A percentile compares a stretch with the other conserved stretches of the same genome.
These are phyloP conservation scores for Acanthamoeba healyi DNA, from an alignment of 208 protist species.

Conservation along the genomic window DNA sequence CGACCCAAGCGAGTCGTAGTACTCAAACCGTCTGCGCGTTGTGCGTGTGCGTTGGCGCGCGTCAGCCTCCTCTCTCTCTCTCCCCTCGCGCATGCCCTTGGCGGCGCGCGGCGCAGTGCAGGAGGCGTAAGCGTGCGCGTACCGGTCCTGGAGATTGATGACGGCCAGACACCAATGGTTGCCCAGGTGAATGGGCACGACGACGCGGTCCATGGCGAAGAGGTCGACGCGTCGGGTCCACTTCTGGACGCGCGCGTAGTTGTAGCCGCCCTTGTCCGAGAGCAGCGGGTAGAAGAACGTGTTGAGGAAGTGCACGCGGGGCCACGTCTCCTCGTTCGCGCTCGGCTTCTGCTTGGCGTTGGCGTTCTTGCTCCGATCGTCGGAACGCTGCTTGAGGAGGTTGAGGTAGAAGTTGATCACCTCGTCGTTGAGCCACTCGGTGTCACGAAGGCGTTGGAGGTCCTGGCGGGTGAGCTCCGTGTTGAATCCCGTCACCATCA, in stretches of 20 bases:
- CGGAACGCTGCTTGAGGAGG: conserved; percentile 72
- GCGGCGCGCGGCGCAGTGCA: not conserved
- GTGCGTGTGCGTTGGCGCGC: not conserved
- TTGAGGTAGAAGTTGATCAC: conserved; percentile 87
- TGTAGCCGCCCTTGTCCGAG: conserved; percentile 70
- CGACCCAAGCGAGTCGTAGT: conserved; percentile 85
- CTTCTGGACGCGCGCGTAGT: conserved; percentile 79
- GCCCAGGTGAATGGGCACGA: conserved; percentile 86
- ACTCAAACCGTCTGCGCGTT: conserved; percentile 88
- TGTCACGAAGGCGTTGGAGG: conserved; percentile 1
- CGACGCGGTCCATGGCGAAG: conserved; percentile 83
- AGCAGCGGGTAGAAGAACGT: conserved; percentile 86
- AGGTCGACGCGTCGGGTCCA: conserved; percentile 85
- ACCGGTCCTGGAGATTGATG: conserved; percentile 82
- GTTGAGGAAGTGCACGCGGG: conserved; percentile 83
- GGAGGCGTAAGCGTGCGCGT: not conserved
- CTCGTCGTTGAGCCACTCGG: conserved; percentile 87
- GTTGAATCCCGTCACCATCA: conserved; percentile 39
- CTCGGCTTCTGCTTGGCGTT: not conserved
- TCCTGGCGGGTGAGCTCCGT: conserved; percentile 8
- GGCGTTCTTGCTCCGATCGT: not conserved
- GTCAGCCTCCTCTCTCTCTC: no score
- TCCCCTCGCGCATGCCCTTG: no score
- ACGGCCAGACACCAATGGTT: conserved; percentile 87
- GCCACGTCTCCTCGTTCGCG: not conserved